phyloP scores from a whole-genome alignment of 2,329 filamentous ascomycete species.

The Aspergillus phoenicis region DNA sequence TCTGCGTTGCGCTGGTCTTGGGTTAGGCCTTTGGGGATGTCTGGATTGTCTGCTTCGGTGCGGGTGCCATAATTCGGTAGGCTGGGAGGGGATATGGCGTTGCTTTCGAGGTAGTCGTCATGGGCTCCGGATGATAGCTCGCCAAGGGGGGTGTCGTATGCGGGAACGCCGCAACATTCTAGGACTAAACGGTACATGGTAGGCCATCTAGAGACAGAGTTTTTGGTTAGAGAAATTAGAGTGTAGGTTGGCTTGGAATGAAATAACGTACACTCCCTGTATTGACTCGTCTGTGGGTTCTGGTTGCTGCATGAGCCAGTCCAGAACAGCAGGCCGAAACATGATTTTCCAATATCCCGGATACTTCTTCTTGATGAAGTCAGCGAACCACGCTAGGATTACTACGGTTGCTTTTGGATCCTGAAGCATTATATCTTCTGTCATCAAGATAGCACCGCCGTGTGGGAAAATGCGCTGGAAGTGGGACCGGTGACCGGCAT shows the following conservation, averaged over 20 bases:
- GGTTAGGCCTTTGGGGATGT: conserved; percentile 29
- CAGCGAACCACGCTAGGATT: conserved; percentile 42
- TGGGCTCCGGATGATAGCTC: conserved; percentile 27
- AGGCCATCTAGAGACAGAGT: conserved; percentile 22
- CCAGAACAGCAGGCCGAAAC: conserved; percentile 39
- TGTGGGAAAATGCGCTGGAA: conserved; percentile 43
- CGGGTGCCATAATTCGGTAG: conserved; percentile 34
- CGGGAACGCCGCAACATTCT: conserved; percentile 15
- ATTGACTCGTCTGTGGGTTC: conserved; percentile 16
- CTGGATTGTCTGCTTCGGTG: conserved; percentile 24
- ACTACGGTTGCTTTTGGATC: conserved; percentile 33
- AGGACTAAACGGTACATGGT: conserved; percentile 34
- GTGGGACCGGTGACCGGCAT: conserved; percentile 25
- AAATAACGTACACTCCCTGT: conserved; percentile 25
- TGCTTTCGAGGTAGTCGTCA: conserved; percentile 28
- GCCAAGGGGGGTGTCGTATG: not conserved
- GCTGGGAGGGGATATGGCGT: conserved; percentile 32
- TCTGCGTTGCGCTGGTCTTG: conserved; percentile 37
- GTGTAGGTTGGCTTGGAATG: not conserved
- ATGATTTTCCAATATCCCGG: conserved; percentile 42
- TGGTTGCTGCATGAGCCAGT: conserved; percentile 36
- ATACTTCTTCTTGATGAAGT: conserved; percentile 23
- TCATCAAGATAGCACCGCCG: conserved; percentile 43
- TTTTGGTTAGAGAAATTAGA: not conserved
- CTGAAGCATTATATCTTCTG: conserved; percentile 42